phyloP scores from a whole-genome alignment of 495 filamentous ascomycete genomes.

The Penicillium cosmopolitanum region DNA sequence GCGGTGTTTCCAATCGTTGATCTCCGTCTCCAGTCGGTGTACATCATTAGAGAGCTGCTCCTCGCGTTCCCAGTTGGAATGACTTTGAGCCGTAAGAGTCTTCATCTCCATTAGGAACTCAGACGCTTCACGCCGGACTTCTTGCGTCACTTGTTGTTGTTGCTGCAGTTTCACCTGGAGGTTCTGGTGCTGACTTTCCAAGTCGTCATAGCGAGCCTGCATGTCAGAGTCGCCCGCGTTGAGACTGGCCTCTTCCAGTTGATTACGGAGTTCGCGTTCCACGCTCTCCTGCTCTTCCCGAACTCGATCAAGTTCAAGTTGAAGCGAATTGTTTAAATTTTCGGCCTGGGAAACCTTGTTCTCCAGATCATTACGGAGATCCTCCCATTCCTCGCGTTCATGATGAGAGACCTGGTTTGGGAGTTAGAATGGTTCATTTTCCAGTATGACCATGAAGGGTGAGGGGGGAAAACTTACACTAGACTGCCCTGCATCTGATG shows the following conservation, averaged over 20 bases:
- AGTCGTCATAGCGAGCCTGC: conserved; percentile 59
- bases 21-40: conserved; percentile 73
- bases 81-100: conserved; percentile 75
- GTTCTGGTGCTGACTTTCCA: conserved; percentile 72
- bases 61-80: conserved; percentile 79
- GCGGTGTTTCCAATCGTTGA: conserved; percentile 85
- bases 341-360: conserved; percentile 77
- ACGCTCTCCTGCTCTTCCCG: conserved; percentile 66
- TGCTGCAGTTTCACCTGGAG: conserved; percentile 70
- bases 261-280: conserved; percentile 64
- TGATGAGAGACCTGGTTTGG: conserved; percentile 38
- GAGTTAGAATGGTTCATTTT: background rate
- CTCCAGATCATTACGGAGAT: conserved; percentile 74
- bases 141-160: conserved; percentile 83
- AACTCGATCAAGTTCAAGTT: conserved; percentile 74
- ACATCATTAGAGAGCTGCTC: conserved; percentile 73
- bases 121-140: conserved; percentile 83
- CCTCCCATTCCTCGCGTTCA: conserved; percentile 71
- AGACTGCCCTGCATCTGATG: conserved; percentile 35
- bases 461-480: conserved; percentile 11
- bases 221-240: conserved; percentile 48
- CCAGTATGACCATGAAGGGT: background rate
- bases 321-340: conserved; percentile 73
- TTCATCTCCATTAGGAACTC: conserved; percentile 90
- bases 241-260: conserved; percentile 59